A percentile compares a stretch with the other conserved stretches of the same genome.
Evolutionary conservation across 176 grass and related monocot species (phyloP).

Genomic region (Miscanthus lutarioriparius): DNA sequence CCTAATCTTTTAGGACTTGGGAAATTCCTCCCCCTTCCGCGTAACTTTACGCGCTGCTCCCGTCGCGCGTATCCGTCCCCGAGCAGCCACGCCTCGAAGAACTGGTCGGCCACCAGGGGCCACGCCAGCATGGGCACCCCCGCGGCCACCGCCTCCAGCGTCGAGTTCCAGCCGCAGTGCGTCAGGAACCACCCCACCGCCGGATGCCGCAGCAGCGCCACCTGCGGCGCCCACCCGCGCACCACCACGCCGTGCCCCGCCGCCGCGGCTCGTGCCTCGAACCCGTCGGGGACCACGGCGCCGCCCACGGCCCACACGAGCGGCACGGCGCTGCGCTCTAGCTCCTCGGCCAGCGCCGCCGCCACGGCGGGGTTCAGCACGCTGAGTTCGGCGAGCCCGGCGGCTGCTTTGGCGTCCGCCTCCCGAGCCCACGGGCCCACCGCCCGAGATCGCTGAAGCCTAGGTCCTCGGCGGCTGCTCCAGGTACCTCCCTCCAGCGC

Average conservation of each 20-base stretch:
- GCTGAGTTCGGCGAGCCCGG: too few species aligned
- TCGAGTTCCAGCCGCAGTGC: conserved; percentile 76
- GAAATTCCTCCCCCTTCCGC: too few species aligned
- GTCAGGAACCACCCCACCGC: conserved; percentile 69
- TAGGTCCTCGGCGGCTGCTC: too few species aligned
- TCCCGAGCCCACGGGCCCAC: too few species aligned
- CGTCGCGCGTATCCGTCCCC: too few species aligned
- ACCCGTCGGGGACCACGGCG: conserved; percentile 47
- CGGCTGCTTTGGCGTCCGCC: too few species aligned
- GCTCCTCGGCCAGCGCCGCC: conserved; percentile 46
- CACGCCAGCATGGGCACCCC: conserved; percentile 85
- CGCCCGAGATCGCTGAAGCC: too few species aligned
- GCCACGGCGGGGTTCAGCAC: conserved; percentile 35
- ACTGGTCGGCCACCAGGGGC: conserved; percentile 73
- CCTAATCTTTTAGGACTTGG: not conserved
- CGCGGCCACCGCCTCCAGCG: conserved; percentile 58
- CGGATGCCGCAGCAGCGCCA: conserved; percentile 54
- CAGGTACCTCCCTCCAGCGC: too few species aligned
- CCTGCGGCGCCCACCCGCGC: conserved; percentile 71
- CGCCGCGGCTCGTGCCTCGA: conserved; percentile 43
- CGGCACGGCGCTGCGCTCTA: conserved; percentile 54
- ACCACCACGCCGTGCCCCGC: conserved; percentile 46
- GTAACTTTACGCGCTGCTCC: too few species aligned
- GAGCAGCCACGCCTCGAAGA: conserved; percentile 67
- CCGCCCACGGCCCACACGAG: conserved; percentile 68